phyloP scores from a whole-genome alignment of 371 early-diverging fungal genomes.

The Mucor mucedo region DNA sequence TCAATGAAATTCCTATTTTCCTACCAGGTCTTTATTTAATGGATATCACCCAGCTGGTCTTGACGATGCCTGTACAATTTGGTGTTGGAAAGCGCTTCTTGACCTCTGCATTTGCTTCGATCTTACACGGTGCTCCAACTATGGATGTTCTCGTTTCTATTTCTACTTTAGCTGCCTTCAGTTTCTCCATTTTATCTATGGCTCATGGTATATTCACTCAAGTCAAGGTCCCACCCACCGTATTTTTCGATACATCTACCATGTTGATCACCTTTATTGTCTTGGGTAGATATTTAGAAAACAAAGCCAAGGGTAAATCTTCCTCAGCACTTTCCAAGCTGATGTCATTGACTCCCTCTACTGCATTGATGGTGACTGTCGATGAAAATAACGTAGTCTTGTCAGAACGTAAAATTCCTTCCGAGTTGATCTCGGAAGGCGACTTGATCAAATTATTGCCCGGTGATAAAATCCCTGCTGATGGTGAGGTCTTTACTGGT shows the following conservation, averaged over 20 bases:
- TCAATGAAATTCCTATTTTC: slow-evolving; percentile 54
- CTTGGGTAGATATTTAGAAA: slow-evolving; percentile 91
- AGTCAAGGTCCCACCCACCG: slow-evolving; percentile 58
- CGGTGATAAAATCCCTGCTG: slow-evolving; percentile 93
- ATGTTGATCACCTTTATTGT: slow-evolving; percentile 92
- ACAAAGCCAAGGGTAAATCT: slow-evolving; percentile 92
- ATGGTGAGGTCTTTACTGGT: slow-evolving; percentile 86
- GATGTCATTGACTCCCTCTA: slow-evolving; percentile 83
- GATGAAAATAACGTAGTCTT: slow-evolving; percentile 28
- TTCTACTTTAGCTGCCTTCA: slow-evolving; percentile 86
- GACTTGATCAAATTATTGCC: slow-evolving; percentile 89
- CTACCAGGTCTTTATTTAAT: slow-evolving; percentile 71
- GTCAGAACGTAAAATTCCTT: slow-evolving; percentile 77
- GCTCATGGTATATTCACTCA: slow-evolving; percentile 10
- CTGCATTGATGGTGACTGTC: slow-evolving; percentile 45
- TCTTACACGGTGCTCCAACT: slow-evolving; percentile 82
- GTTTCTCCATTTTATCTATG: slow-evolving; percentile 73
- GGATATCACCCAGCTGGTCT: slow-evolving; percentile 55
- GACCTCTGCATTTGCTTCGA: slow-evolving; percentile 74
- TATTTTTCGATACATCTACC: slow-evolving; percentile 93
- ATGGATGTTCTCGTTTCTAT: slow-evolving; percentile 96
- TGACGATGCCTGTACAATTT: slow-evolving; percentile 94
- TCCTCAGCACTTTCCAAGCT: slow-evolving; percentile 88
- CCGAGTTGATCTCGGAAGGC: slow-evolving; percentile 84
- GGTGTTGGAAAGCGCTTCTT: slow-evolving; percentile 85